Evolutionary conservation across 2,329 filamentous ascomycete genomes (phyloP), one percentile per base, ranked within the genome.

Genomic region (Epichloe uncinata): DNA sequence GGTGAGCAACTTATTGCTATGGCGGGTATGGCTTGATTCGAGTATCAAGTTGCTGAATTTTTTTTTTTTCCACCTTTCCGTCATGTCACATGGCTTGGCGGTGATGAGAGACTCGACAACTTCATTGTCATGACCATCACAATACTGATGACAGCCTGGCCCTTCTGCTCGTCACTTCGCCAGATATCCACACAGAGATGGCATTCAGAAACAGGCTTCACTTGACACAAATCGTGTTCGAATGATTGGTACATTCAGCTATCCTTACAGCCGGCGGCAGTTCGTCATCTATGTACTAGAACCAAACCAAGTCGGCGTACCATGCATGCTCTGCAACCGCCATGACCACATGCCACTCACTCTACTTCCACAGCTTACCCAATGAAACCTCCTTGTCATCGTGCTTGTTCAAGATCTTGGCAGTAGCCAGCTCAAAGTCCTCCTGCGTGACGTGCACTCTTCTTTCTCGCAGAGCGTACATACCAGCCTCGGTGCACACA

Each of bases 371-470:
- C 62, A 95, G 74, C 73, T 95, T 95, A 65, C 84, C 85, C 61
- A 95, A 74, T 63, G 84, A 89, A 60, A 89, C 86, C 67, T 95
- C 90, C 79, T 97, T 97, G 70, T 98, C 93, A 63, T 97, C 93
- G 67, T 97, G 93, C 78, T 96, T 97, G 81, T 98, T 97, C 66
- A 98, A 79, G 53, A 98, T 91, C 85, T 98, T 98, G 66, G 93
- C 93, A 6, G 93, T 98, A 35, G 93, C 93, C 55, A 98, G 78
- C 68, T 98, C 93, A 67, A 98, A 98, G 70, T 98, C 93, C 71
- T 98, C 93, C 68, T 98, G 93, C 37, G 93, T 98, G 57, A 98
- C 93, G 67, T 98, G 93, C 52, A 98, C 91, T 70, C 93, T 83
- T 64, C 93, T 78, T 73, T 98, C 93, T 59, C 93, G 83, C 56